Base-by-base conservation (phyloP, 2,329 filamentous ascomycete genomes). In the Phaeomoniella chlamydospora region DNA sequence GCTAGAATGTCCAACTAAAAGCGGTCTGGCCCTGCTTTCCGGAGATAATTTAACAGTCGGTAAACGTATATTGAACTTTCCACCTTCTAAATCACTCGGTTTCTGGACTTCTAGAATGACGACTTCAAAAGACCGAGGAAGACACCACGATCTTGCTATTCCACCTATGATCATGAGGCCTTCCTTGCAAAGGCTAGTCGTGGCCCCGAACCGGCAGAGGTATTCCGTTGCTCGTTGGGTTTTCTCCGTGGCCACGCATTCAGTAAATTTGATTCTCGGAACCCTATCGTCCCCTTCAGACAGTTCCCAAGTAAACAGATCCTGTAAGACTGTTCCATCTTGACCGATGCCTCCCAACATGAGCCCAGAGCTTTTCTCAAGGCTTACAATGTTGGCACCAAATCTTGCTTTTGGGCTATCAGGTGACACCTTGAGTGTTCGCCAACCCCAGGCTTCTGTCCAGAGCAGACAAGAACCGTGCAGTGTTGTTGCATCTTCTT, bases 261-360 rank as follows among this genome's bases (percentile, higher is more conserved):
- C n/a, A n/a, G n/a, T n/a, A n/a, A n/a, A n/a, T n/a, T n/a, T n/a
- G n/a, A n/a, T n/a, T n/a, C n/a, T n/a, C n/a, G n/a, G n/a, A n/a
- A n/a, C n/a, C n/a, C n/a, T n/a, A n/a, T n/a, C n/a, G n/a, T n/a
- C n/a, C n/a, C n/a, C n/a, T n/a, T n/a, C n/a, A n/a, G n/a, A n/a
- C 35, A 80, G 49, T 31, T 56, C 61, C 82, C 83, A 92, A 34
- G 61, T 58, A 62, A 80, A 78, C 11, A 77, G 61, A 39, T 77
- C 71, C 30, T 68, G 59, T 14, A 74, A 57, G 11, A 92, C 62
- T 5, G 67, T 61, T 3, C 80, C 82, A 50, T 78, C 67, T 29
- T 58, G 57, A 15, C 67, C 64, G 49, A 92, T 77, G 0, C 87
- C 87, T 13, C 86, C 86, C 13, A 74, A 62, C 2, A 90, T 46